Conservation (phyloP, 306 rosid species). For the Inga oerstediana region DNA sequence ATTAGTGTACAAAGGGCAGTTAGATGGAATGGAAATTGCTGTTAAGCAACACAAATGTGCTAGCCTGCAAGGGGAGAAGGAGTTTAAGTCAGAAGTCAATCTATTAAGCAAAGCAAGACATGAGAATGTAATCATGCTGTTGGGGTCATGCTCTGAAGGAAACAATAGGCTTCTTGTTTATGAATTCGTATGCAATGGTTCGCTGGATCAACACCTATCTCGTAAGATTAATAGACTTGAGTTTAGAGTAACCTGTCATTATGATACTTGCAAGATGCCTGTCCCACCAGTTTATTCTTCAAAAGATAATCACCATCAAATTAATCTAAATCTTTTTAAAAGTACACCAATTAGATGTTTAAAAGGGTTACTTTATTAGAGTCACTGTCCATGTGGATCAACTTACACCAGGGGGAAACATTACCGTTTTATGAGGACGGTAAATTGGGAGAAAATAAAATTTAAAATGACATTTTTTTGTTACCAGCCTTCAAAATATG, state of each 20-base stretch:
- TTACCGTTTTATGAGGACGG: background rate
- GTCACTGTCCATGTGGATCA: background rate
- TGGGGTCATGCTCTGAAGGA: conserved; percentile 85
- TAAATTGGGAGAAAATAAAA: background rate
- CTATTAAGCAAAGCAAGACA: conserved; percentile 82
- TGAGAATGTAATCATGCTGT: conserved; percentile 74
- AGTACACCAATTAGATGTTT: background rate
- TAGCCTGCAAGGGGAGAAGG: conserved; percentile 83
- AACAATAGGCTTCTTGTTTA: conserved; percentile 78
- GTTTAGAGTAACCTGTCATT: background rate
- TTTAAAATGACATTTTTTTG: background rate
- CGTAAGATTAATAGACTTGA: conserved; percentile 39
- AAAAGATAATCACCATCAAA: background rate
- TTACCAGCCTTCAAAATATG: background rate
- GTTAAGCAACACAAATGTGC: conserved; percentile 75
- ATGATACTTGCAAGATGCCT: background rate
- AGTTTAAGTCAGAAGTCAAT: conserved; percentile 75
- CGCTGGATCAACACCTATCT: conserved; percentile 77
- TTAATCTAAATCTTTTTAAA: background rate
- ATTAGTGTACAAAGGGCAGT: conserved; percentile 61
- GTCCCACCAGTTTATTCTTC: background rate
- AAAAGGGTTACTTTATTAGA: background rate
- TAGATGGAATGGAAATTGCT: conserved; percentile 64
- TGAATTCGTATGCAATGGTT: conserved; percentile 82
- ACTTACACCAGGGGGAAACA: background rate